Conservation (phyloP, 257 asterid genomes). For the Solanum ahanhuiri region DNA sequence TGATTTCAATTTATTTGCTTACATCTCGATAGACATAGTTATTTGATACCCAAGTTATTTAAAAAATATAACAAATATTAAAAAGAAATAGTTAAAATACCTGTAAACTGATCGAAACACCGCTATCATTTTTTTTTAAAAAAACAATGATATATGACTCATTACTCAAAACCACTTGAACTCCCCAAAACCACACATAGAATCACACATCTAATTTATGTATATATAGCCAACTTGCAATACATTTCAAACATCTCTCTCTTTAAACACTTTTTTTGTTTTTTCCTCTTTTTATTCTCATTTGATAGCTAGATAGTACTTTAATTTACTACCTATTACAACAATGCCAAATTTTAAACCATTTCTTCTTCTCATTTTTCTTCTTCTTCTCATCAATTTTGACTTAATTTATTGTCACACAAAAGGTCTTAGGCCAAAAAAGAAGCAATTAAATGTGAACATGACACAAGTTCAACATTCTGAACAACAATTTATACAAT, state of each 20-base stretch:
- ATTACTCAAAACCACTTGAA: neutral
- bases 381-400: slow-evolving; percentile 9
- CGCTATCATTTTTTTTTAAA: too few relatives aligned
- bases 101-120: fast-evolving
- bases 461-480: slow-evolving; percentile 44
- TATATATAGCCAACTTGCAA: slow-evolving; percentile 11
- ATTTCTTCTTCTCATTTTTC: slow-evolving; percentile 11
- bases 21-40: fast-evolving
- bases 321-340: neutral
- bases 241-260: slow-evolving; percentile 3
- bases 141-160: neutral
- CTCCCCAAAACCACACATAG: neutral
- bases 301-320: neutral
- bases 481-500: slow-evolving; percentile 68
- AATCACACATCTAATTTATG: neutral
- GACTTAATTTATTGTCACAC: slow-evolving; percentile 28
- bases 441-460: slow-evolving; percentile 19
- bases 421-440: slow-evolving; percentile 39
- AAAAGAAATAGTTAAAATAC: neutral
- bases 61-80: neutral
- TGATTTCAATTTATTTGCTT: neutral
- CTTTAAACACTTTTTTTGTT: neutral
- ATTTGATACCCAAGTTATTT: fast-evolving
- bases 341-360: slow-evolving; percentile 16
- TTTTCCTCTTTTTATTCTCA: neutral